phyloP scores from a whole-genome alignment of 2,329 filamentous ascomycete species.

The Fusarium foetens region DNA sequence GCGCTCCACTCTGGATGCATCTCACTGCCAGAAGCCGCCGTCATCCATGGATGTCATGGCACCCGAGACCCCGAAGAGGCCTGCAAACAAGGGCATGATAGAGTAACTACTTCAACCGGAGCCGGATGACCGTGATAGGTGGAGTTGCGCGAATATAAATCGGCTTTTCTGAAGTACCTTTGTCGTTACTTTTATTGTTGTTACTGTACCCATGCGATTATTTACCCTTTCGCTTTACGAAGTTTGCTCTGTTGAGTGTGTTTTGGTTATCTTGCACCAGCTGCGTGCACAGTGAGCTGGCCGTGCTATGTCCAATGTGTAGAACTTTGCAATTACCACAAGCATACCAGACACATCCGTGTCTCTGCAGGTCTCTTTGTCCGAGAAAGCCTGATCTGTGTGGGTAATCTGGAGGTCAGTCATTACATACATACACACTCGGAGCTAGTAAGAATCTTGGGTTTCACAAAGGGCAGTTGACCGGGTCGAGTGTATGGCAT shows the following conservation, averaged over 20 bases:
- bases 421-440: background rate
- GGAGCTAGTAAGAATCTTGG: background rate
- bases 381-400: constrained; percentile 17
- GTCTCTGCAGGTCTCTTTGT: constrained; percentile 6
- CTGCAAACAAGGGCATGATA: background rate
- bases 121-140: constrained; percentile 42
- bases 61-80: constrained; percentile 21
- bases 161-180: constrained; percentile 35
- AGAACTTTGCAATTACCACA: constrained; percentile 1
- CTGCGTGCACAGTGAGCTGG: background rate
- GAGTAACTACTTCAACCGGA: constrained; percentile 11
- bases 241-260: background rate
- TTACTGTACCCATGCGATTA: constrained; percentile 26
- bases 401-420: constrained; percentile 1
- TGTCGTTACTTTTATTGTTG: constrained; percentile 29
- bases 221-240: constrained; percentile 4
- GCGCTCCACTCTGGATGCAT: constrained; percentile 3
- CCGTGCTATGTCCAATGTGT: background rate
- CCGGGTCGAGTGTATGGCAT: background rate
- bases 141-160: constrained; percentile 52
- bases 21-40: constrained; percentile 14
- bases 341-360: background rate
- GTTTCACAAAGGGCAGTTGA: background rate
- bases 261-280: background rate
- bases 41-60: constrained; percentile 12